Percentiles rank a stretch among this genome's conserved stretches.
These are phyloP conservation scores for Mariannaea sp. DNA, from an alignment of 2,329 filamentous ascomycete species.

Conservation along the genomic window DNA sequence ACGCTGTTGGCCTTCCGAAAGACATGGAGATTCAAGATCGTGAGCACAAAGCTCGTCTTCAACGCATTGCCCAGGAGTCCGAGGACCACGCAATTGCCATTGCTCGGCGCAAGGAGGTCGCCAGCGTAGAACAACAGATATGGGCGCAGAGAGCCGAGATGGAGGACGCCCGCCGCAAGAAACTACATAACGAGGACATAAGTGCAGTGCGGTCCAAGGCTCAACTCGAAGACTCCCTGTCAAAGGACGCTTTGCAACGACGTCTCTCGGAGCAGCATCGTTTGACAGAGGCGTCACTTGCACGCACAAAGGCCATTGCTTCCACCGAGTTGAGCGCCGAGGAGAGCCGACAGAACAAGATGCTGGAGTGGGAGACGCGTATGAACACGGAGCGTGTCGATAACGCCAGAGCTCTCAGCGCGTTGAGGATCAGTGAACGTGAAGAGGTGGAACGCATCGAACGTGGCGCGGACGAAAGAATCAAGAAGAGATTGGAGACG, in stretches of 20 bases:
- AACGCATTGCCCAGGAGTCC: slow-evolving; percentile 51
- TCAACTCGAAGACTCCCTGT: slow-evolving; percentile 51
- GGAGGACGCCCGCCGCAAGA: slow-evolving; percentile 55
- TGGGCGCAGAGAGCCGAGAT: slow-evolving; percentile 54
- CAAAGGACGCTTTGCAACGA: slow-evolving; percentile 40
- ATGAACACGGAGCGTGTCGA: slow-evolving; percentile 52
- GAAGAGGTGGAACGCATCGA: slow-evolving; percentile 58
- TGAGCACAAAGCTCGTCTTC: slow-evolving; percentile 52
- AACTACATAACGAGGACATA: slow-evolving; percentile 53
- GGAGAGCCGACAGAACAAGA: slow-evolving; percentile 48
- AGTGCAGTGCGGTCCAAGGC: slow-evolving; percentile 50
- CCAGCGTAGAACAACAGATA: slow-evolving; percentile 56
- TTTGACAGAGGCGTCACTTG: slow-evolving; percentile 52
- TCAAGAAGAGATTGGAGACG: slow-evolving; percentile 52
- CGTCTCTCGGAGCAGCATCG: slow-evolving; percentile 53
- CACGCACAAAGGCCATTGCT: slow-evolving; percentile 51
- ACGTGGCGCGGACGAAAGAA: slow-evolving; percentile 50
- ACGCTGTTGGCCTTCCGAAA: slow-evolving; percentile 56
- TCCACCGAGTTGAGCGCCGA: slow-evolving; percentile 54
- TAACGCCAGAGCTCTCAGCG: slow-evolving; percentile 56
- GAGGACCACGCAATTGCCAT: slow-evolving; percentile 56
- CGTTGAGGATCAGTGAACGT: slow-evolving; percentile 54
- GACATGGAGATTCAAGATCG: slow-evolving; percentile 57
- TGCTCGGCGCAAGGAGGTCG: slow-evolving; percentile 56
- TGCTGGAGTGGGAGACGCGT: slow-evolving; percentile 55